A percentile compares a stretch with the other conserved stretches of the same genome.
phyloP scores from a whole-genome alignment of 2,329 filamentous ascomycete species.

The Stachybotrys echinatus region DNA sequence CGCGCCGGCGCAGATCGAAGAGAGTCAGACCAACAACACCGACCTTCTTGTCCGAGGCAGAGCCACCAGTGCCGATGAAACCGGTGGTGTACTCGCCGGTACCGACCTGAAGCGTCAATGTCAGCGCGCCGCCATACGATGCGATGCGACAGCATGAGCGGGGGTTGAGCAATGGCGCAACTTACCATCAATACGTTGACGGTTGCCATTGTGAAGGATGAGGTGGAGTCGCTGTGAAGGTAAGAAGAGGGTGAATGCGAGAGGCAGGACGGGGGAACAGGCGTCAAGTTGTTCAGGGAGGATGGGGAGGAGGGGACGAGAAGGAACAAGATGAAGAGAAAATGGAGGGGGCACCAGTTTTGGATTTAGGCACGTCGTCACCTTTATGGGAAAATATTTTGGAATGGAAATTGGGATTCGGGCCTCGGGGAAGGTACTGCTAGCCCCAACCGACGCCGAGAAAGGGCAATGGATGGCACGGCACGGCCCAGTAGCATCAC shows the following conservation, averaged over 20 bases:
- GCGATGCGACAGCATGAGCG: background rate
- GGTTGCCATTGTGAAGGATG: slow-evolving; percentile 41
- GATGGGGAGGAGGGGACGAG: background rate
- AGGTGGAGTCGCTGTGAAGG: background rate
- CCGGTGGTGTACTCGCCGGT: slow-evolving; percentile 97
- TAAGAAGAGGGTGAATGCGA: slow-evolving; percentile 8
- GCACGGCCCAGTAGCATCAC: too few species aligned
- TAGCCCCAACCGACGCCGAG: background rate
- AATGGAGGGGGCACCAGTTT: slow-evolving; percentile 29
- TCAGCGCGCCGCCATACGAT: slow-evolving; percentile 4
- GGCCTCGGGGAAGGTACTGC: background rate
- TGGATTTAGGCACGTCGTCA: background rate
- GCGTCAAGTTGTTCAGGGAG: background rate
- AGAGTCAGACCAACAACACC: slow-evolving; percentile 87
- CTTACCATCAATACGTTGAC: slow-evolving; percentile 65
- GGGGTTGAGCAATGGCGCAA: background rate
- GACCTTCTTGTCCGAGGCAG: slow-evolving; percentile 91
- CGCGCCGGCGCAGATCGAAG: slow-evolving; percentile 81
- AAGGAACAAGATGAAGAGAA: slow-evolving; percentile 14
- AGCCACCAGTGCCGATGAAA: slow-evolving; percentile 79
- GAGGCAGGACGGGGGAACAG: background rate
- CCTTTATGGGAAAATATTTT: background rate
- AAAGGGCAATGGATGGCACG: background rate
- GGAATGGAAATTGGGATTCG: background rate
- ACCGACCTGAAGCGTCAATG: slow-evolving; percentile 53